Evolutionary conservation across 2,329 filamentous ascomycete genomes (phyloP), one percentile per base, ranked within the genome.

Genomic region (Cladosporium halotolerans): DNA sequence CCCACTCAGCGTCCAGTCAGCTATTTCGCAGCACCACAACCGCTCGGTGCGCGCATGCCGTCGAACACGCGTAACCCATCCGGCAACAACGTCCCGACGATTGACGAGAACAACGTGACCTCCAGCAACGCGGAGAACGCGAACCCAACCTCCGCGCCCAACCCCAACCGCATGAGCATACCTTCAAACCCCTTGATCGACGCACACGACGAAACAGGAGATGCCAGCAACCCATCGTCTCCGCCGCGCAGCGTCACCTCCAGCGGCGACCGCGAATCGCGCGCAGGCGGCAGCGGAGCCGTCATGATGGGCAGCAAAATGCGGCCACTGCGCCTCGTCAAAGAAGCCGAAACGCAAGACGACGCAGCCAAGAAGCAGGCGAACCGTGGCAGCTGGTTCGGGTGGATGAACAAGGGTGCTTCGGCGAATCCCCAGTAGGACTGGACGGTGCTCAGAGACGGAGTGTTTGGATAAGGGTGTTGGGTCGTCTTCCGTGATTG

Each of bases 251-350:
- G 87, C 72, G 81, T 70, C 10, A 68, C 71, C 9, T 70, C 63
- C 53, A 63, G 59, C 28, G 62, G 60, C 40, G 69, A 69, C 32
- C 56, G 57, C 28, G 58, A 58, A 16, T 36, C 36, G 10, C 31
- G 54, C 9, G 39, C 34, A 14, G 46, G 50, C 8, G 56, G 45
- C n/a, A 61, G 63, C 3, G 70, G 70, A 11, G 66, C 68, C n/a
- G 66, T 74, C 14, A 77, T 78, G 73, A 72, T 73, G 19, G 76
- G 76, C 39, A 75, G 84, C 64, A 93, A 93, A 71, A 84, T 95
- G 55, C 81, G 91, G 34, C 92, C 92, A 6, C 75, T 99, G 59
- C 80, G 92, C 13, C 78, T 99, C 31, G 90, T 97, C 44, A 88
- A 93, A 71, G 89, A 95, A 72, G 85, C 62, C 13, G 61, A 61